Evolutionary conservation across 2,329 filamentous ascomycete genomes (phyloP), one percentile per base, ranked within the genome.

Genomic region (Verticillium nubilum): DNA sequence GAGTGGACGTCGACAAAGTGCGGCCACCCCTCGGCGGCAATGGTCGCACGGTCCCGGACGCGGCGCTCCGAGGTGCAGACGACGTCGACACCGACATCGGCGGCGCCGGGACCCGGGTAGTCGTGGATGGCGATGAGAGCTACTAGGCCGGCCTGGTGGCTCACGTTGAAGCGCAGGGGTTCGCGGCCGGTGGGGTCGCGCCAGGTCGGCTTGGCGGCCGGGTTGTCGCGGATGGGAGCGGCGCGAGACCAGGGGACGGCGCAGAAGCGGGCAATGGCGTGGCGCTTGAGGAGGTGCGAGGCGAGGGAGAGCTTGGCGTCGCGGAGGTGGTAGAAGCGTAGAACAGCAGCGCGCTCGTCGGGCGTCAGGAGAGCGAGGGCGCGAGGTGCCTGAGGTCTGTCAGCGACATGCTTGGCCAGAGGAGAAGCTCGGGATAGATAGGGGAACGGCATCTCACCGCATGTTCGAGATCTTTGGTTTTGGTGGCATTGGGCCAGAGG

Each of bases 71-170:
- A 80, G 1, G 88, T 86, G 70, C 88, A 91, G 3, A 92, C 89
- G n/a, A 94, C 78, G 70, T 94, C 90, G 2, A 89, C 83, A 53
- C 90, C 90, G 0, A 92, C 79, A 53, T 53, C 25, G 26, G 7
- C 25, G 52, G 12, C 13, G 23, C 74, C 67, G 57, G 68, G n/a
- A 56, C 59, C 59, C 5, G 61, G 65, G 66, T 73, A 72, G 23
- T 68, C 69, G 50, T 72, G 69, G 2, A 80, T 74, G 15, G 87
- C 87, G 13, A 89, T 80, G 29, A 93, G 76, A 2, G 84, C 83
- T 0, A 92, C 90, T 17, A 94, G 76, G 1, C 90, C 90, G 9
- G 87, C 87, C 76, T 94, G 90, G 72, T 94, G 90, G 53, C 85
- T 88, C 59, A 93, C 82, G 73, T 94, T 94, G 79, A 94, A 93